Evolutionary conservation across 768 basidiomycete genomes (phyloP), one percentile per base, ranked within the genome.

Genomic region (Clitopilus hobsonii): DNA sequence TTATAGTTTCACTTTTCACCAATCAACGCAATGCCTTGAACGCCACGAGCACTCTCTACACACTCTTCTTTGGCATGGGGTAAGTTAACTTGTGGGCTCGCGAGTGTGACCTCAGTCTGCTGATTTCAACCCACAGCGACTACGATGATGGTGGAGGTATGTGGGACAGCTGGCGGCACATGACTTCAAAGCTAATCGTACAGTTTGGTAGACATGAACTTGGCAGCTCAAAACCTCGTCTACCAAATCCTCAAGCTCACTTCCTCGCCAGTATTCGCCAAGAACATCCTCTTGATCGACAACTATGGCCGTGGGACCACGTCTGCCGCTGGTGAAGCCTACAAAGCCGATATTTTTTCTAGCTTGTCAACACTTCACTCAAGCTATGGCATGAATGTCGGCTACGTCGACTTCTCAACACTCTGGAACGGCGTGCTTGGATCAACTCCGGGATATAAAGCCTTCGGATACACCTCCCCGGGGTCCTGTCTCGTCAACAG

Each of bases 61-160:
- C 72, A 0, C 55, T 77, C 8, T 83, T 83, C 67, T 79, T 83
- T 57, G 81, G 81, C 11, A 82, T 81, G 45, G 77, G 75, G 77
- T 80, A 49, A 62, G 78, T 63, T 16, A 13, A 27, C 20, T 18
- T 54, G 28, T 8, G 29, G 13, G 18, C 14, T 50, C 11, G 38
- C 7, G 11, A 29, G 8, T 24, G 23, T 36, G 48, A 25, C 25
- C 25, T 10, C 13, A 13, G 18, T 38, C 30, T 38, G 2, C 32
- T 8, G 26, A 52, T 29, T 5, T 18, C 27, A 50, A 23, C 6
- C 6, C n/a, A 6, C 58, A 80, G 79, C 49, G 77, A 80, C 58
- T 76, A 69, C 62, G 69, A 63, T 29, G 63, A 67, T 26, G 71
- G 73, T 0, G 66, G 67, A 32, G 55, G 77, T 80, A 53, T 47